These are phyloP conservation scores for Diplocarpon rosae DNA, from an alignment of 2,329 filamentous ascomycete species.

Conservation along the genomic window DNA sequence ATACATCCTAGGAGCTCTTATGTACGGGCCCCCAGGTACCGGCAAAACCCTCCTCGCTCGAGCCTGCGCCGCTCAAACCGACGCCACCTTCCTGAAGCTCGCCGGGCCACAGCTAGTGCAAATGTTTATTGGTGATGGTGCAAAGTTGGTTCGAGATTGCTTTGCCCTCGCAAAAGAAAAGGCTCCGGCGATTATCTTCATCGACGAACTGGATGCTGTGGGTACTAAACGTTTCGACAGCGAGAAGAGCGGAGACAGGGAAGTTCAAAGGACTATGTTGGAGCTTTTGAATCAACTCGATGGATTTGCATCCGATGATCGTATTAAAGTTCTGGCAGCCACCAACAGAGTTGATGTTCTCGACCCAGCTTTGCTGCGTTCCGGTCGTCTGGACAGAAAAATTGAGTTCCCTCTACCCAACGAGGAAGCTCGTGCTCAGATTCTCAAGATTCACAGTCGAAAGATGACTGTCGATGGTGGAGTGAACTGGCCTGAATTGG, in stretches of 20 bases:
- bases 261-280: conserved; percentile 98
- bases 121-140: conserved; percentile 99
- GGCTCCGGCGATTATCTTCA: conserved; percentile 98
- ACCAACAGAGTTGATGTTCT: conserved; percentile 93
- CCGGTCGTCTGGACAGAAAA: conserved; percentile 87
- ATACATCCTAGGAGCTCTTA: conserved; percentile 65
- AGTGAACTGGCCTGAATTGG: conserved; percentile 94
- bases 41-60: conserved; percentile 87
- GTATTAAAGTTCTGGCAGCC: conserved; percentile 90
- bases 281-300: conserved; percentile 97
- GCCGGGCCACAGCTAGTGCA: conserved; percentile 95
- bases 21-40: conserved; percentile 91
- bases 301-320: conserved; percentile 91
- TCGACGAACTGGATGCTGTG: conserved; percentile 96
- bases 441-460: conserved; percentile 90
- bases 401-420: conserved; percentile 98
- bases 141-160: conserved; percentile 93
- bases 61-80: conserved; percentile 94
- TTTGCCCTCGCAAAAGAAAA: conserved; percentile 98
- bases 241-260: conserved; percentile 93
- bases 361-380: conserved; percentile 82
- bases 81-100: conserved; percentile 97
- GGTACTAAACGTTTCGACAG: conserved; percentile 98
- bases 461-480: conserved; percentile 95
- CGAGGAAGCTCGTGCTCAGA: conserved; percentile 93